These are phyloP conservation scores for Neurospora sp. DNA, from an alignment of 495 filamentous ascomycete species.

Conservation along the genomic window DNA sequence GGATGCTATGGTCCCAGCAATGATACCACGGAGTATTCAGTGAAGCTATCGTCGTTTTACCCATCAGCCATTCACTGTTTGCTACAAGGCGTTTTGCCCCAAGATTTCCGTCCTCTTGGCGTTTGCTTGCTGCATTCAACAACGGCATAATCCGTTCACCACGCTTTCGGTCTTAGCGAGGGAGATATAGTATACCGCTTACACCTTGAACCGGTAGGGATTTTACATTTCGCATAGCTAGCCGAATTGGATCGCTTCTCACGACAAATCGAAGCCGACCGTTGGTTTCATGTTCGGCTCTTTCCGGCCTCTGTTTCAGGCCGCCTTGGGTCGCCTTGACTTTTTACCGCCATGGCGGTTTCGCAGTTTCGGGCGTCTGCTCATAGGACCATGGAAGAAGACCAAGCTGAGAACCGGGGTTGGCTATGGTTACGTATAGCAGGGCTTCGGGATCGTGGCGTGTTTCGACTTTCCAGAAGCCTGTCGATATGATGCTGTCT, in stretches of 20 bases:
- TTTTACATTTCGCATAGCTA: background rate
- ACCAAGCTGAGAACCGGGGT: background rate
- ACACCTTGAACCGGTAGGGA: background rate
- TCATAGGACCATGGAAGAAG: background rate
- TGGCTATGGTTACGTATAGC: background rate
- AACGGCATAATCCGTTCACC: background rate
- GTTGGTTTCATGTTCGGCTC: background rate
- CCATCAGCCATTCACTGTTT: background rate
- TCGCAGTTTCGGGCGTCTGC: background rate
- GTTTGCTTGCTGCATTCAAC: background rate
- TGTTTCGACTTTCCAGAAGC: background rate
- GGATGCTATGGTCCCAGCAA: background rate
- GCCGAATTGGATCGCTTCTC: background rate
- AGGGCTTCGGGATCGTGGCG: background rate
- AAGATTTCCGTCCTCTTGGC: background rate
- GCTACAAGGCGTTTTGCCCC: background rate
- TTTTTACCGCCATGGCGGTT: background rate
- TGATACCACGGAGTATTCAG: background rate
- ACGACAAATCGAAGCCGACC: background rate
- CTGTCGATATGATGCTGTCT: background rate
- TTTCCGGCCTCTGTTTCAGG: background rate
- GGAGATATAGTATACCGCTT: background rate
- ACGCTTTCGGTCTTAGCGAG: background rate
- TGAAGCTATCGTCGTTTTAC: background rate
- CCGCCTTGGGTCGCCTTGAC: background rate